A percentile compares a stretch with the other conserved stretches of the same genome.
Evolutionary conservation across 495 filamentous ascomycete genomes (phyloP).

Genomic region (Glonium stellatum): DNA sequence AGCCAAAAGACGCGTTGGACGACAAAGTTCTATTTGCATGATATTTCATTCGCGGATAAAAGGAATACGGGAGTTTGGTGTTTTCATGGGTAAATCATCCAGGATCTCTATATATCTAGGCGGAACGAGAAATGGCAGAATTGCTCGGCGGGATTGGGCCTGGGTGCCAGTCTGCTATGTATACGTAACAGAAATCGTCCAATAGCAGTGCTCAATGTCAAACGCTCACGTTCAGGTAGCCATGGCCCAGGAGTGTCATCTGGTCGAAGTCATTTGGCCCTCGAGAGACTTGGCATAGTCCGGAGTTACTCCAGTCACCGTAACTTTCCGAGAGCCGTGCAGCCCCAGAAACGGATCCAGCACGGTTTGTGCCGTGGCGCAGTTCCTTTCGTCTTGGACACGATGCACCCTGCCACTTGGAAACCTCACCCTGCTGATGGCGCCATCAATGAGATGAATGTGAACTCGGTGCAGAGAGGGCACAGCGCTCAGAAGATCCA

Average conservation of each 20-base stretch:
- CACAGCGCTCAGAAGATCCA: constrained; percentile 26
- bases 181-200: neutral
- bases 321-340: constrained; percentile 12
- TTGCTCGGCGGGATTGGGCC: neutral
- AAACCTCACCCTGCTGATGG: constrained; percentile 14
- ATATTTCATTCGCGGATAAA: constrained; percentile 1
- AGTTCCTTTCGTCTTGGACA: constrained; percentile 22
- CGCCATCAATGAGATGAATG: constrained; percentile 27
- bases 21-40: constrained; percentile 74
- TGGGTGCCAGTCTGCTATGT: neutral
- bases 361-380: constrained; percentile 12
- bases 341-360: constrained; percentile 22
- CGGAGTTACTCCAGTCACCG: constrained; percentile 17
- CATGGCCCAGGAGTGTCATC: neutral
- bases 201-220: neutral
- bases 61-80: neutral
- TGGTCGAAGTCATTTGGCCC: constrained; percentile 12
- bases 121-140: neutral
- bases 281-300: constrained; percentile 16
- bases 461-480: constrained; percentile 18
- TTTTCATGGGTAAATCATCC: neutral
- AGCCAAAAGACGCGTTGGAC: constrained; percentile 65
- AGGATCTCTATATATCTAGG: neutral
- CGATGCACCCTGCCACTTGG: constrained; percentile 16
- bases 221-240: neutral